phyloP scores from a whole-genome alignment of 108 stramenopile genomes.

The Seminavis robusta region DNA sequence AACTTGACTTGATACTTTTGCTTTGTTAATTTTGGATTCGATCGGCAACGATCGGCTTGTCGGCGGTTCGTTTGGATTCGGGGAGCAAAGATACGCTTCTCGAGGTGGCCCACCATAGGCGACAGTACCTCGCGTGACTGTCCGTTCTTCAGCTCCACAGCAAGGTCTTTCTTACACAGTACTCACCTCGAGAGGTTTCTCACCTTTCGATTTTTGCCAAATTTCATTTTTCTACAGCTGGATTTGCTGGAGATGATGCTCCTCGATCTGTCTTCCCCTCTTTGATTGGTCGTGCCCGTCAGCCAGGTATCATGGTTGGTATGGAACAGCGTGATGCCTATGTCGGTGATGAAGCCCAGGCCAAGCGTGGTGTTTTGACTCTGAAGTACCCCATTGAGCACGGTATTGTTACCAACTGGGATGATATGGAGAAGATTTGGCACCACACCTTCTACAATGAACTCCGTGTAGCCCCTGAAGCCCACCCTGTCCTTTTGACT shows the following conservation, averaged over 20 bases:
- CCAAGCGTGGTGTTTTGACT: conserved; percentile 97
- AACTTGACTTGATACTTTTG: too few species aligned
- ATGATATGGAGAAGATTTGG: conserved; percentile 99
- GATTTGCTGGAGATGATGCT: conserved; percentile 94
- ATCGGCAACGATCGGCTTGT: too few species aligned
- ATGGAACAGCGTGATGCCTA: conserved; percentile 99
- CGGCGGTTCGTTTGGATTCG: too few species aligned
- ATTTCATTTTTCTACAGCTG: conserved; percentile 50
- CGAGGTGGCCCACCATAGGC: too few species aligned
- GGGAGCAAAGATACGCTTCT: too few species aligned
- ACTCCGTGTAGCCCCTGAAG: conserved; percentile 94
- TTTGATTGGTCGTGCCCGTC: conserved; percentile 95
- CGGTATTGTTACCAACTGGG: conserved; percentile 98
- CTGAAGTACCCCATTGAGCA: conserved; percentile 99
- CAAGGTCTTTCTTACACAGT: too few species aligned
- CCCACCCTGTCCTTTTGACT: conserved; percentile 98
- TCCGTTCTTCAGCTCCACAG: too few species aligned
- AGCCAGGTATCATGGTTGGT: conserved; percentile 98
- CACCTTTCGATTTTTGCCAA: conserved; percentile 5
- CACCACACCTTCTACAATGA: conserved; percentile 99
- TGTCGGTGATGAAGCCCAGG: conserved; percentile 98
- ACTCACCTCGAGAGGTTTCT: too few species aligned
- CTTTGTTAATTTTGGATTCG: too few species aligned
- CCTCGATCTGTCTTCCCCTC: conserved; percentile 97
- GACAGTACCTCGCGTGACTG: too few species aligned